Percentiles rank a stretch among this genome's conserved stretches.
These are phyloP conservation scores for Stachybotrys chlorohalonatus DNA, from an alignment of 2,329 filamentous ascomycete genomes.

Conservation along the genomic window DNA sequence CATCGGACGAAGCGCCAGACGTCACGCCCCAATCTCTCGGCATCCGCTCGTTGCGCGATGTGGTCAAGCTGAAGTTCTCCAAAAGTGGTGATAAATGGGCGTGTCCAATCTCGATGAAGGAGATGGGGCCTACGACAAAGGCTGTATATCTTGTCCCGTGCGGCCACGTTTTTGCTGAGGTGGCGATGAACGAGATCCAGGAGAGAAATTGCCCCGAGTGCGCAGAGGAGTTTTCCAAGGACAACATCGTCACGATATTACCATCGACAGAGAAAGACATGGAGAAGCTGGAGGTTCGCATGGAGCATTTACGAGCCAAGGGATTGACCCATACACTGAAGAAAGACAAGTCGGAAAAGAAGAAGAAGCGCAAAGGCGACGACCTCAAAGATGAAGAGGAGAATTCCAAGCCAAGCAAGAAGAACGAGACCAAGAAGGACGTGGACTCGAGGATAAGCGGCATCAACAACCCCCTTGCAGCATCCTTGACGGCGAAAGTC, in stretches of 20 bases:
- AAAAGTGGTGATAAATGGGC: slow-evolving; percentile 52
- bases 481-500: slow-evolving; percentile 76
- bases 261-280: slow-evolving; percentile 64
- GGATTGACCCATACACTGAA: slow-evolving; percentile 83
- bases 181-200: slow-evolving; percentile 71
- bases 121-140: slow-evolving; percentile 69
- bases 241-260: slow-evolving; percentile 77
- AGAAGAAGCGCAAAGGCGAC: slow-evolving; percentile 59
- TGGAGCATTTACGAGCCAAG: slow-evolving; percentile 58
- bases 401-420: slow-evolving; percentile 42
- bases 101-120: slow-evolving; percentile 82
- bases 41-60: slow-evolving; percentile 77
- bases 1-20: slow-evolving; percentile 49
- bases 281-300: slow-evolving; percentile 53
- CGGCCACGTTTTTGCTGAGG: slow-evolving; percentile 87
- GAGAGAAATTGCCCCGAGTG: slow-evolving; percentile 62
- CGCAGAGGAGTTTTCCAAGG: slow-evolving; percentile 59
- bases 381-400: slow-evolving; percentile 22
- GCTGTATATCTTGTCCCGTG: slow-evolving; percentile 89
- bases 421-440: slow-evolving; percentile 12
- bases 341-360: slow-evolving; percentile 57
- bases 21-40: slow-evolving; percentile 36
- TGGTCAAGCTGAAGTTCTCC: slow-evolving; percentile 73
- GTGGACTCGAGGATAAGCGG: slow-evolving; percentile 35
- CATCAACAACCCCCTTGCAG: slow-evolving; percentile 85